Base-by-base conservation (phyloP, 2,329 filamentous ascomycete species). In the Diaporthe citrichinensis region DNA sequence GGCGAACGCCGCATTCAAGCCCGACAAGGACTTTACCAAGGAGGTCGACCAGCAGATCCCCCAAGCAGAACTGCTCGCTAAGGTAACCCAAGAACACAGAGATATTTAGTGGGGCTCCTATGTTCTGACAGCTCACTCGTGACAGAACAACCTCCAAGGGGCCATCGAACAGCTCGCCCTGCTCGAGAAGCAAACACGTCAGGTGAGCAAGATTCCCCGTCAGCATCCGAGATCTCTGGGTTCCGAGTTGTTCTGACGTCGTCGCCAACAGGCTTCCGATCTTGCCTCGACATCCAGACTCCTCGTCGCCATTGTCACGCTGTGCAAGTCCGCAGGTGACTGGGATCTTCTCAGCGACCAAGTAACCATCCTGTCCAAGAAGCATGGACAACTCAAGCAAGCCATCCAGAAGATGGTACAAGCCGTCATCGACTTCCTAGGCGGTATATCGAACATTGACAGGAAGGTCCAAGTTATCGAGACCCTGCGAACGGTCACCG, bases 331-430 rank as follows among this genome's bases (percentile, higher is more conserved):
- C 85, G 92, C 94, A 28, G 93, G 93, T 79, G 95, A 99, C 85
- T 99, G 97, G 97, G 93, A 92, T 84, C 88, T 98, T 82, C 91
- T 99, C 86, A 98, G 98, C 84, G 97, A 99, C 87, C 97, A 99
- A 87, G 95, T 98, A 78, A 90, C 98, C 81, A 90, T 98, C 78
- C 90, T 99, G 75, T 98, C 97, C 79, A 99, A 99, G 92, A 99
- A 99, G 89, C 97, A 99, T 94, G 95, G 96, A 81, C 97, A 99
- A 88, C 95, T 99, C 83, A 99, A 99, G 87, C 97, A 98, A 87
- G 97, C 97, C 82, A 97, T 96, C 82, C 98, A 97, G 81, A 97
- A 96, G 89, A 99, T 99, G 97, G 96, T 99, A 77, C 97, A 99
- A 89, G 94, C 93, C 65, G 95, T 98, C 78, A 98, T 99, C 93